Evolutionary conservation across 2,329 filamentous ascomycete genomes (phyloP).

Genomic region (Alternaria brassicae): DNA sequence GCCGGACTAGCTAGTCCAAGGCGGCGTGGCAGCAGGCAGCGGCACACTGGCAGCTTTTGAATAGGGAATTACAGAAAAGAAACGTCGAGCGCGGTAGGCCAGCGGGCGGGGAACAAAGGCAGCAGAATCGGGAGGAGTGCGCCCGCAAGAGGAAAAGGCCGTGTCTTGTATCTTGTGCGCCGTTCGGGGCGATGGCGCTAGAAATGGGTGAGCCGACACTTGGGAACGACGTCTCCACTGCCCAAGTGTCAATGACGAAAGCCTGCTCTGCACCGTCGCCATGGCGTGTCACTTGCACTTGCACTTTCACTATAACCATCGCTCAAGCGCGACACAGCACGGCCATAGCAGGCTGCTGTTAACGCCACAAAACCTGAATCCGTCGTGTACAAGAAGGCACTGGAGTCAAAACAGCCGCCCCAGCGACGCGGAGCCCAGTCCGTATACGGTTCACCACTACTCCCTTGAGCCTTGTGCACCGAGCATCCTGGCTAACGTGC

Average conservation of each 20-base stretch:
- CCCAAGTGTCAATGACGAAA: conserved; percentile 32
- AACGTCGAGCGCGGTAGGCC: conserved; percentile 1
- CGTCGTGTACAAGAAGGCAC: background rate
- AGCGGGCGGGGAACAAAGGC: conserved; percentile 1
- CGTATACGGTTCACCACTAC: conserved; percentile 18
- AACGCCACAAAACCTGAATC: conserved; percentile 34
- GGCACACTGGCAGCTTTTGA: conserved; percentile 1
- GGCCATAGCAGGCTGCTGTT: conserved; percentile 26
- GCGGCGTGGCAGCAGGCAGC: conserved; percentile 20
- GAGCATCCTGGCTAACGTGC: conserved; percentile 10
- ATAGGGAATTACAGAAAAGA: conserved; percentile 4
- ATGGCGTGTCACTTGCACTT: conserved; percentile 5
- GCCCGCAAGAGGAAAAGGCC: conserved; percentile 8
- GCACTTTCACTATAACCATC: background rate
- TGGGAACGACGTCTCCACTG: conserved; percentile 29
- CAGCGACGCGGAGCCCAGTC: conserved; percentile 19
- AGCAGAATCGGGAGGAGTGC: background rate
- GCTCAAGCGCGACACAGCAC: conserved; percentile 8
- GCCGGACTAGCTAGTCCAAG: conserved; percentile 17
- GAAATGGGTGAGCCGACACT: conserved; percentile 24
- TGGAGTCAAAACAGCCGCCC: conserved; percentile 27
- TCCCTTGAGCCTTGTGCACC: conserved; percentile 12
- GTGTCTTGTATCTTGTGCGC: conserved; percentile 25
- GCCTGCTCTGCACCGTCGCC: conserved; percentile 4
- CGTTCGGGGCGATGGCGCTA: conserved; percentile 33